phyloP scores from a whole-genome alignment of 2,329 filamentous ascomycete species.

The Cladosporium sphaerospermum region DNA sequence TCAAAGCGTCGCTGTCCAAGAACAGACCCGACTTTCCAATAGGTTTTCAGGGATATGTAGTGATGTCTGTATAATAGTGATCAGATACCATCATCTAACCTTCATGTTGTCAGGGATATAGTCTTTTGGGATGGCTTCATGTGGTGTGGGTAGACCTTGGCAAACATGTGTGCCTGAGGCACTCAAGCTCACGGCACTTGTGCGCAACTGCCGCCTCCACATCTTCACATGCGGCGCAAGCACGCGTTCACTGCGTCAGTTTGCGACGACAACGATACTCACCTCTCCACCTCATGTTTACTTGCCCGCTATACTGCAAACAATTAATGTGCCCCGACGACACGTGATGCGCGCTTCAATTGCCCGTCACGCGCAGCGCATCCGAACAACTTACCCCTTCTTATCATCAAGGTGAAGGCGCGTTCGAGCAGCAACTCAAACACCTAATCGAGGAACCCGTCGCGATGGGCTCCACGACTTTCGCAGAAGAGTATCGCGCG shows the following conservation, averaged over 20 bases:
- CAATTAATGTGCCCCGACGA: not conserved
- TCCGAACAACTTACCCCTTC: not conserved
- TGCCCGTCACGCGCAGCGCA: not conserved
- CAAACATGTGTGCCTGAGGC: too few relatives aligned
- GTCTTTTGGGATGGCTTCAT: too few relatives aligned
- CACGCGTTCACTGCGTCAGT: not conserved
- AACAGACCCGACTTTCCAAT: too few relatives aligned
- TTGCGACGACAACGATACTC: not conserved
- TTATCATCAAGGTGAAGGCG: not conserved
- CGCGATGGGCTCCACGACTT: constrained; percentile 18
- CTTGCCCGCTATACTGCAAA: not conserved
- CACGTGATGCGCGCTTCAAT: not conserved
- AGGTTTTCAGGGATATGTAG: too few relatives aligned
- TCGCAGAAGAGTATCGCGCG: constrained; percentile 27
- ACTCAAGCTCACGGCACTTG: too few relatives aligned
- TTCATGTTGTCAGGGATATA: too few relatives aligned
- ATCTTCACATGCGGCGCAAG: not conserved
- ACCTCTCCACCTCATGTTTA: not conserved
- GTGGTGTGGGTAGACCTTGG: too few relatives aligned
- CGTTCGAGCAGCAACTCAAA: not conserved
- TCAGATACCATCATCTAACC: too few relatives aligned
- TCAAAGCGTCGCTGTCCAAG: too few relatives aligned
- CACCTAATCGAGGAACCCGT: not conserved
- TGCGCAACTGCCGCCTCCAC: not conserved
- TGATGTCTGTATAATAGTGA: too few relatives aligned